Percentiles rank a stretch among this genome's conserved stretches.
These are phyloP conservation scores for Colletotrichum sp. DNA, from an alignment of 2,329 filamentous ascomycete species.

Conservation along the genomic window DNA sequence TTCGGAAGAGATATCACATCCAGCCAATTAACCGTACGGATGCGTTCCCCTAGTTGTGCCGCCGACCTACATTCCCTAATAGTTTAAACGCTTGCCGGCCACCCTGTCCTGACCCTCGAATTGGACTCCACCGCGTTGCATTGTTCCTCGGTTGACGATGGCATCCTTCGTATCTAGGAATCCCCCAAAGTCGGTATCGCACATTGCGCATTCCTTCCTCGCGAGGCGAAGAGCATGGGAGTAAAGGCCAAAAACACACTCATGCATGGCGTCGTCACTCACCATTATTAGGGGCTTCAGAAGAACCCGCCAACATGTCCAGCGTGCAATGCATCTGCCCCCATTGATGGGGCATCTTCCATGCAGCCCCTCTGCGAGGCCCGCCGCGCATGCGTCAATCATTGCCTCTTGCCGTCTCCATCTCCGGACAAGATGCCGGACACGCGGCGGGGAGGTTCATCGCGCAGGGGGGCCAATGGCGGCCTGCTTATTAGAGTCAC, in stretches of 20 bases:
- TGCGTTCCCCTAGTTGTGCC: neutral
- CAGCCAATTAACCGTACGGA: neutral
- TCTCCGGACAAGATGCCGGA: neutral
- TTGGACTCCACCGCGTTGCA: neutral
- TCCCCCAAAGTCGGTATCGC: no score
- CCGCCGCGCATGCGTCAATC: neutral
- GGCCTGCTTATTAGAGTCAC: neutral
- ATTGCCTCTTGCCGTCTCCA: neutral
- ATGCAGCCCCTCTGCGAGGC: neutral
- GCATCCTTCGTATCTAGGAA: neutral
- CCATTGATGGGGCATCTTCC: neutral
- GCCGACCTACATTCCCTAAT: neutral
- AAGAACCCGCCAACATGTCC: neutral
- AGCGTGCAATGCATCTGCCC: neutral
- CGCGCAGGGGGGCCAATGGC: neutral
- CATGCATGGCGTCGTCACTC: neutral
- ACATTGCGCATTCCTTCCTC: no score
- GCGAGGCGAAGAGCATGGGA: no score
- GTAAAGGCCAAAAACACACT: no score
- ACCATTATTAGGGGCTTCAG: neutral
- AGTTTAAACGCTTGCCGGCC: neutral
- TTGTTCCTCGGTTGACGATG: neutral
- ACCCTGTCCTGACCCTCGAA: neutral
- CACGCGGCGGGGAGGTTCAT: neutral
- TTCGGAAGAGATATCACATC: neutral